Percentiles rank a stretch among this genome's conserved stretches.
Evolutionary conservation across 1,139 yeast genomes (phyloP).

Genomic region (Kluyveromyces sp.): DNA sequence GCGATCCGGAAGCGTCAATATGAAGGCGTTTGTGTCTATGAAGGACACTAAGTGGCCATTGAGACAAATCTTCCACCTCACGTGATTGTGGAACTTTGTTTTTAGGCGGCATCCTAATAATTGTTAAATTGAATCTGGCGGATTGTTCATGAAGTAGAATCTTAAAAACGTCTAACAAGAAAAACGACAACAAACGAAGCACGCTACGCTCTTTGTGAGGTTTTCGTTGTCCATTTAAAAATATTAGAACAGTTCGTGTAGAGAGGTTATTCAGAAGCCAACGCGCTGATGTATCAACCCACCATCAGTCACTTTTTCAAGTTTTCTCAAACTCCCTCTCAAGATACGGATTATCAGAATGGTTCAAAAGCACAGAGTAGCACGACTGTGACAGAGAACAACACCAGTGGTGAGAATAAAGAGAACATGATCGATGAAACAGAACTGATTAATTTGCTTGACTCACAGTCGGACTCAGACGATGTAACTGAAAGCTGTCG

Average conservation of each 20-base stretch:
- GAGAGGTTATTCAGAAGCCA: not conserved
- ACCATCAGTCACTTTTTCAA: constrained; percentile 28
- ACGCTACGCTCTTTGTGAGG: not conserved
- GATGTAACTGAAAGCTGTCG: not conserved
- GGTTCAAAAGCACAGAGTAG: not conserved
- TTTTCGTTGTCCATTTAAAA: not conserved
- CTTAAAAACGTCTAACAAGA: too few species aligned
- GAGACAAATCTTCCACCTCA: too few species aligned
- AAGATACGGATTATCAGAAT: not conserved
- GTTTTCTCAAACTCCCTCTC: constrained; percentile 8
- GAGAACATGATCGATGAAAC: constrained; percentile 8
- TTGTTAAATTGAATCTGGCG: too few species aligned
- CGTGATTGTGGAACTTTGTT: too few species aligned
- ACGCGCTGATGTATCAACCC: constrained; percentile 19
- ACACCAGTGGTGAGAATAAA: not conserved
- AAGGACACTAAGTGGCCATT: too few species aligned
- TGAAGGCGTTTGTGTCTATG: too few species aligned
- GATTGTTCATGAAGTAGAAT: too few species aligned
- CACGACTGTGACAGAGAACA: not conserved
- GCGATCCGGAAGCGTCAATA: too few species aligned
- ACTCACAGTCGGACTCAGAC: constrained; percentile 9
- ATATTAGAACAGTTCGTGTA: too few species aligned
- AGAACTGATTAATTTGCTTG: constrained; percentile 6
- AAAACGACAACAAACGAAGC: too few species aligned
- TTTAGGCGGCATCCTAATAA: too few species aligned